A percentile compares a stretch with the other conserved stretches of the same genome.
Evolutionary conservation across 2,329 filamentous ascomycete genomes (phyloP).

Genomic region (Trichothecium sympodiale): DNA sequence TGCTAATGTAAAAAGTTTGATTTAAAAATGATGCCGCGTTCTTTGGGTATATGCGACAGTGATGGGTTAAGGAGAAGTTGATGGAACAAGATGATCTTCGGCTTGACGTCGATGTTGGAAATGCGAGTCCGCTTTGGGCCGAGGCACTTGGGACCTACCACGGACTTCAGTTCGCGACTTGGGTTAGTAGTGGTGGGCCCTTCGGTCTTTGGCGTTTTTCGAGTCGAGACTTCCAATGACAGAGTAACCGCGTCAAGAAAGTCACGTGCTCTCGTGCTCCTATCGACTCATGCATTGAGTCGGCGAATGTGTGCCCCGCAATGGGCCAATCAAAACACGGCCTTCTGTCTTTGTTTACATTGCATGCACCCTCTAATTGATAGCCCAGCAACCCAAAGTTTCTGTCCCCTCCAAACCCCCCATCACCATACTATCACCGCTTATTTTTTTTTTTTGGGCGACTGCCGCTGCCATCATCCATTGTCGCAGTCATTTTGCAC

Average conservation of each 20-base stretch:
- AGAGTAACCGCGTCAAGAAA: not conserved
- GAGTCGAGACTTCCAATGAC: no score
- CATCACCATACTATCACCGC: not conserved
- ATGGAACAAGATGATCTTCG: constrained; percentile 7
- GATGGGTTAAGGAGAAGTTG: constrained; percentile 7
- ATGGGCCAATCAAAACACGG: constrained; percentile 15
- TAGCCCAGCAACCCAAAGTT: not conserved
- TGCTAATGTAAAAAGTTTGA: no score
- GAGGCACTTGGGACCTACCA: constrained; percentile 21
- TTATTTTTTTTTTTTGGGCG: not conserved
- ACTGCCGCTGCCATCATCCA: no score
- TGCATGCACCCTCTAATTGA: no score
- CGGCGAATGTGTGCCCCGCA: not conserved
- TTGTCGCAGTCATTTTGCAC: no score
- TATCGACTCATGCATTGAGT: not conserved
- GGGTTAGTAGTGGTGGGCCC: constrained; percentile 2
- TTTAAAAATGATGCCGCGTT: constrained; percentile 4
- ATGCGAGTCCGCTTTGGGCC: constrained; percentile 13
- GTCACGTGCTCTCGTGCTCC: constrained; percentile 14
- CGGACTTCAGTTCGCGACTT: constrained; percentile 6
- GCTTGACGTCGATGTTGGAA: constrained; percentile 2
- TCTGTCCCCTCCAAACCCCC: not conserved
- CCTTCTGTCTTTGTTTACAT: no score
- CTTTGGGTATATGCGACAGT: no score
- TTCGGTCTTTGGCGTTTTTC: no score